Evolutionary conservation across 305 asterid genomes (phyloP).

Genomic region (Plantago lanceolata): DNA sequence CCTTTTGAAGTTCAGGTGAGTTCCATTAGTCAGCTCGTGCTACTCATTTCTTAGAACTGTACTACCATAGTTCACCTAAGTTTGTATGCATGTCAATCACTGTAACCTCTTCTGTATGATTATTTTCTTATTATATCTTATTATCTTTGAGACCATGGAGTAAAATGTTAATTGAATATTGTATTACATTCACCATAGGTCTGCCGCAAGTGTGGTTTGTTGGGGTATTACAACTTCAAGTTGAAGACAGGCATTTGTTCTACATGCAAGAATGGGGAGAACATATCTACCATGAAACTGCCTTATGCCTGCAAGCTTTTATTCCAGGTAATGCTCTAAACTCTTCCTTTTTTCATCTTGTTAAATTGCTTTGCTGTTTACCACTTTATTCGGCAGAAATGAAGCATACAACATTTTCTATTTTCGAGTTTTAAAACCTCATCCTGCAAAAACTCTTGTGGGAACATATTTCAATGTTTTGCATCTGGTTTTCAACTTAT

Average conservation of each 20-base stretch:
- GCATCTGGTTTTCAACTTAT: too few relatives aligned
- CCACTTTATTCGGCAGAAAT: not conserved
- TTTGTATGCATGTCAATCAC: not conserved
- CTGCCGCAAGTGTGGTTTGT: conserved; percentile 84
- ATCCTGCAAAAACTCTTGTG: too few relatives aligned
- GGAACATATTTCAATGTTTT: too few relatives aligned
- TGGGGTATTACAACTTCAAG: conserved; percentile 74
- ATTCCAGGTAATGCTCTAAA: conserved; percentile 54
- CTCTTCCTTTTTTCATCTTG: not conserved
- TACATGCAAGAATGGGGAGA: conserved; percentile 78
- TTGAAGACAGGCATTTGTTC: conserved; percentile 70
- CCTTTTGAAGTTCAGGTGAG: conserved; percentile 93
- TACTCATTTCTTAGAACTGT: too few relatives aligned
- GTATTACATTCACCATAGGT: conserved; percentile 49
- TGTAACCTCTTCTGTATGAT: not conserved
- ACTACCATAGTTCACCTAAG: not conserved
- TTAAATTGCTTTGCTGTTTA: not conserved
- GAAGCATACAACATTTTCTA: not conserved
- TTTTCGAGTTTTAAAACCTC: not conserved
- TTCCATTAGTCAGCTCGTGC: conserved; percentile 4
- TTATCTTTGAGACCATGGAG: not conserved
- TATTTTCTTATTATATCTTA: not conserved
- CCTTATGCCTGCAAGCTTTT: conserved; percentile 99
- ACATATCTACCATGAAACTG: conserved; percentile 80
- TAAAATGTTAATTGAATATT: not conserved